A percentile compares a stretch with the other conserved stretches of the same genome.
Conservation (phyloP, 2,329 filamentous ascomycete species). For the Penicillium verrucosum region DNA sequence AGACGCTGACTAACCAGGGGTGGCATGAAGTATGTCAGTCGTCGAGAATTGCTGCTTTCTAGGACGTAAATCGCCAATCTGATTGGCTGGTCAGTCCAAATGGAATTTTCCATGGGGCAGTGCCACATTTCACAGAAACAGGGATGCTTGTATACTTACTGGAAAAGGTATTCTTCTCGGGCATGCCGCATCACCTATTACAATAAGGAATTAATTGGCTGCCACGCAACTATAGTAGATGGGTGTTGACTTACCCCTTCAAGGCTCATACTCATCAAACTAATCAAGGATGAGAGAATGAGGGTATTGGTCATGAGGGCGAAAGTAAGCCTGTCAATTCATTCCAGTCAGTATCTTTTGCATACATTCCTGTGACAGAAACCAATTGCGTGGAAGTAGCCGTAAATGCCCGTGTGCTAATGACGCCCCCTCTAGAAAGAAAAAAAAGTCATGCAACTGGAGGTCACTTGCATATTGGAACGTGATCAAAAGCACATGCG, state of each 20-base stretch:
- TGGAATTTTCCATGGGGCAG: background rate
- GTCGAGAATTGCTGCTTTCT: conserved; percentile 46
- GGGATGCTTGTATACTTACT: conserved; percentile 41
- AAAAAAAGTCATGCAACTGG: background rate
- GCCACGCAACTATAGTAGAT: conserved; percentile 4
- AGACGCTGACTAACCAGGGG: conserved; percentile 39
- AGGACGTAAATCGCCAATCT: conserved; percentile 45
- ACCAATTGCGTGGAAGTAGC: conserved; percentile 18
- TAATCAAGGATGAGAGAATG: conserved; percentile 58
- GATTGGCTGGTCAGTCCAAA: conserved; percentile 12
- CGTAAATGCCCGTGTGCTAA: background rate
- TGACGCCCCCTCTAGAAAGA: background rate
- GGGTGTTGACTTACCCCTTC: conserved; percentile 47
- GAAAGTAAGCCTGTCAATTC: conserved; percentile 51
- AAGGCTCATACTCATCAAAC: conserved; percentile 57
- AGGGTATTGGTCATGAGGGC: conserved; percentile 60
- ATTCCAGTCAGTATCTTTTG: conserved; percentile 14
- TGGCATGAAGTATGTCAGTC: conserved; percentile 48
- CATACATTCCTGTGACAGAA: background rate
- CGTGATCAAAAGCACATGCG: conserved; percentile 38
- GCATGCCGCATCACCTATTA: conserved; percentile 58
- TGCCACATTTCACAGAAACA: background rate
- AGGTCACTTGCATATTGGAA: conserved; percentile 22
- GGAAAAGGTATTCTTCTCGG: conserved; percentile 60
- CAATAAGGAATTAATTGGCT: conserved; percentile 1